Conservation (phyloP, 192 early-diverging fungal species). For the Jimgerdemannia lactiflua region DNA sequence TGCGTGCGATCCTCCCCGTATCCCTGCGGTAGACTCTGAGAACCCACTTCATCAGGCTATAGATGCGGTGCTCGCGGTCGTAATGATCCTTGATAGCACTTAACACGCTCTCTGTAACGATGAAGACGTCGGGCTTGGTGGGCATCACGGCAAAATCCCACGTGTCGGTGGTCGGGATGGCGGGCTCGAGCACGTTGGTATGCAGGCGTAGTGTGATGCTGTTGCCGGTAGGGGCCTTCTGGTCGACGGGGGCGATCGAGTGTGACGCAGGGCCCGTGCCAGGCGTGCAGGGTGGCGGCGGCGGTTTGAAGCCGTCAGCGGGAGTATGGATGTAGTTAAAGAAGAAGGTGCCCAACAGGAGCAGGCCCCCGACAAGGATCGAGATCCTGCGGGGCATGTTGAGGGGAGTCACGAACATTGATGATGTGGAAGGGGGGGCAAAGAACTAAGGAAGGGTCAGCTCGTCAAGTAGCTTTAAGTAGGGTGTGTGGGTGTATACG, state of each 20-base stretch:
- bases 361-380: neutral
- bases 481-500: too few species aligned
- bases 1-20: conserved; percentile 7
- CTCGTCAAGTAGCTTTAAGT: too few species aligned
- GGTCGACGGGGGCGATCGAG: conserved; percentile 1
- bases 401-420: neutral
- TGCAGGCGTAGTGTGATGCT: conserved; percentile 22
- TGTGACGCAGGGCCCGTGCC: too few species aligned
- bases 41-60: conserved; percentile 35
- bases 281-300: too few species aligned
- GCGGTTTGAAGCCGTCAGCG: neutral
- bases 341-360: neutral
- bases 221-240: conserved; percentile 22
- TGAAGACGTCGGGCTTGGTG: conserved; percentile 31
- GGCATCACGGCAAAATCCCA: conserved; percentile 39
- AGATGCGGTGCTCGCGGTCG: conserved; percentile 28
- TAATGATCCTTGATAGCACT: conserved; percentile 22
- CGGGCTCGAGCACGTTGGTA: conserved; percentile 2
- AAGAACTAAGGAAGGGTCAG: neutral
- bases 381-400: neutral
- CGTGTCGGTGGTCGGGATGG: conserved; percentile 4
- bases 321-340: neutral
- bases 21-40: conserved; percentile 32
- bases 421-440: neutral
- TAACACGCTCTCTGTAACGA: conserved; percentile 19